Evolutionary conservation across 2,329 filamentous ascomycete species (phyloP).

Genomic region (Shiraia sp.): DNA sequence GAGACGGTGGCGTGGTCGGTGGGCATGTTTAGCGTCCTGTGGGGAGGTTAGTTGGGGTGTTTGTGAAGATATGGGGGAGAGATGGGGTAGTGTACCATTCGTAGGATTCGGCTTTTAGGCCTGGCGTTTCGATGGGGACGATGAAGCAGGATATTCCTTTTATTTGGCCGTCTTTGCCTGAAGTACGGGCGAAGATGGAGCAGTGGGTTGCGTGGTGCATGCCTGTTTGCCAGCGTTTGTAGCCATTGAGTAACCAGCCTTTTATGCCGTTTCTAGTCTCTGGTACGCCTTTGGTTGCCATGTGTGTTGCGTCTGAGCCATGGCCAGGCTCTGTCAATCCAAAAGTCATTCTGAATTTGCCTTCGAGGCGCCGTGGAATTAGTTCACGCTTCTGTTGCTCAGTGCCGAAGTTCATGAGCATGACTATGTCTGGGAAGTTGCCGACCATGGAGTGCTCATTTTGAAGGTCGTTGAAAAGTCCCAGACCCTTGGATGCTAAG

Average conservation of each 20-base stretch:
- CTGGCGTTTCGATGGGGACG: conserved; percentile 57
- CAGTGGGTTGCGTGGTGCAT: conserved; percentile 66
- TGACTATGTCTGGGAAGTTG: conserved; percentile 65
- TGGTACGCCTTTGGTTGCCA: conserved; percentile 58
- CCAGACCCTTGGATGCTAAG: conserved; percentile 61
- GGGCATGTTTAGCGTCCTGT: conserved; percentile 66
- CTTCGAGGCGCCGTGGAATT: conserved; percentile 57
- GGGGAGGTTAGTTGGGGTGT: conserved; percentile 5
- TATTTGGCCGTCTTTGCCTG: conserved; percentile 56
- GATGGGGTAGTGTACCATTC: conserved; percentile 53
- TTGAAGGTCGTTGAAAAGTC: conserved; percentile 66
- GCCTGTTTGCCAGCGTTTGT: conserved; percentile 69
- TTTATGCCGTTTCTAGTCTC: conserved; percentile 50
- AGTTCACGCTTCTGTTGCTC: conserved; percentile 58
- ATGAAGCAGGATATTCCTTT: conserved; percentile 65
- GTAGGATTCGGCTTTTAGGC: conserved; percentile 60
- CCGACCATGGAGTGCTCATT: conserved; percentile 66
- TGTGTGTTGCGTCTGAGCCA: conserved; percentile 66
- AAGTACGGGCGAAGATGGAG: conserved; percentile 64
- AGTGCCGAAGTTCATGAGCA: conserved; percentile 65
- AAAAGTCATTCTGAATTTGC: conserved; percentile 62
- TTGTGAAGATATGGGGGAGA: neutral
- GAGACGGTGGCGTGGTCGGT: conserved; percentile 66
- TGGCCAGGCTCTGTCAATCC: conserved; percentile 65
- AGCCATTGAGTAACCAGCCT: conserved; percentile 60